These are phyloP conservation scores for Metschnikowia lochheadii DNA, from an alignment of 805 yeast species.

Conservation along the genomic window DNA sequence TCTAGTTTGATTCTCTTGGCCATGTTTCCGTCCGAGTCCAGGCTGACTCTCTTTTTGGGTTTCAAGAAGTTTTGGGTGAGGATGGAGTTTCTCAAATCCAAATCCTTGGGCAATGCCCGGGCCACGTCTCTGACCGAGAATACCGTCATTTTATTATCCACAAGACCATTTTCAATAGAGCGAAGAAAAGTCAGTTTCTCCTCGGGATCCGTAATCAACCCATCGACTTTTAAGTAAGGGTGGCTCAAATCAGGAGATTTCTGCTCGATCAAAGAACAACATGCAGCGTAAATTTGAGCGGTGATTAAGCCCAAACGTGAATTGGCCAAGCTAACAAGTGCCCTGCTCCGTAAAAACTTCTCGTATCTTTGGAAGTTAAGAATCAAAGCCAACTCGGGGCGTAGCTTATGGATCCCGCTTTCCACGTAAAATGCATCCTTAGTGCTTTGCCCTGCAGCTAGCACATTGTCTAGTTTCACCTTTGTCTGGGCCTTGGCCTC, in stretches of 20 bases:
- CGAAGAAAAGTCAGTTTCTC: conserved; percentile 26
- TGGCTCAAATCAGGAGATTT: conserved; percentile 42
- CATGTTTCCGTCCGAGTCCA: conserved; percentile 1
- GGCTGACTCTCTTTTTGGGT: conserved; percentile 20
- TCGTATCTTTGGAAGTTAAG: conserved; percentile 65
- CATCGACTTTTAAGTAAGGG: conserved; percentile 42
- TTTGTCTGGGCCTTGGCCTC: conserved; percentile 61
- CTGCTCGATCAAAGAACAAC: conserved; percentile 56
- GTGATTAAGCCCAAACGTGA: conserved; percentile 70
- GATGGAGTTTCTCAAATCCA: conserved; percentile 46
- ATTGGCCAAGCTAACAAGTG: conserved; percentile 57
- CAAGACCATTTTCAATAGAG: conserved; percentile 30
- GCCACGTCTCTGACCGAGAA: conserved; percentile 32
- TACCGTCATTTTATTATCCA: conserved; percentile 33
- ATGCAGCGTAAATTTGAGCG: conserved; percentile 56
- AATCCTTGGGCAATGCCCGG: conserved; percentile 33
- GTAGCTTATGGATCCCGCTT: conserved; percentile 42
- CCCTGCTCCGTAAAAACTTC: conserved; percentile 59
- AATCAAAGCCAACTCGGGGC: conserved; percentile 48
- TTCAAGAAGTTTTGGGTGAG: conserved; percentile 39
- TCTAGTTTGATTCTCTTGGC: conserved; percentile 42
- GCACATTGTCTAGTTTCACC: conserved; percentile 28
- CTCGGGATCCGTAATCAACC: conserved; percentile 49
- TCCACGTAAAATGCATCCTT: conserved; percentile 24
- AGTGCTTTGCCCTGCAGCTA: conserved; percentile 28